Base-by-base conservation (phyloP, 2,329 filamentous ascomycete species). In the Xylariaceae sp. region DNA sequence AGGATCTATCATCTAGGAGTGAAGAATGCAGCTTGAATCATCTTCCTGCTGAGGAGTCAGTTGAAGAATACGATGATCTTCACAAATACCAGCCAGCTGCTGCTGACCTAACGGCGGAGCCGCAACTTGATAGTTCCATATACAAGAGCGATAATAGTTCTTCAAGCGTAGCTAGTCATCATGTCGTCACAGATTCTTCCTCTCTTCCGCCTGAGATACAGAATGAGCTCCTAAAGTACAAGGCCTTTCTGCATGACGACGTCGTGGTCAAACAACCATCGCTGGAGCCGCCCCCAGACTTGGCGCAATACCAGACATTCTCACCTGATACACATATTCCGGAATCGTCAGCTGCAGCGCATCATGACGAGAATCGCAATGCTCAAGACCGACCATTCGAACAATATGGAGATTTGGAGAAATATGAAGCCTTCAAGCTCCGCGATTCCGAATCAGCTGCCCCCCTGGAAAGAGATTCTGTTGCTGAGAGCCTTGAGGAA, bases 371-470 rank as follows among this genome's bases (percentile, higher is more conserved):
- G 7, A 7, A 4, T 27, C 22, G 22, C 22, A 27, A 27, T 27
- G 22, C 22, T 27, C 22, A 61, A 39, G 64, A 65, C 18, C 50
- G 55, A 19, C 61, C 61, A 3, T 62, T 62, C 14, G 51, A 62
- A 33, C 55, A 65, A 32, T 74, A 73, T 47, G 67, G 67, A 44
- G 74, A 76, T 43, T 62, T 76, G 35, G 62, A 68, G 32, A 63
- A 63, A 19, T 76, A 76, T 43, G 62, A 64, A 32, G 52, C 66
- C 3, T 68, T 71, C 46, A 62, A 55, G 38, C 61, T 68, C 38
- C 67, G 69, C 31, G 69, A 72, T 45, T 63, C 66, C 5, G 65
- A 68, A 36, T 64, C 62, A 44, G 59, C 63, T 39, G 55, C 61
- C 6, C 42, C 58, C 31, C 52, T 59, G 19, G 54, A 65, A 47